Conservation (phyloP, 805 yeast genomes). For the Schwanniomyces polymorphus region DNA sequence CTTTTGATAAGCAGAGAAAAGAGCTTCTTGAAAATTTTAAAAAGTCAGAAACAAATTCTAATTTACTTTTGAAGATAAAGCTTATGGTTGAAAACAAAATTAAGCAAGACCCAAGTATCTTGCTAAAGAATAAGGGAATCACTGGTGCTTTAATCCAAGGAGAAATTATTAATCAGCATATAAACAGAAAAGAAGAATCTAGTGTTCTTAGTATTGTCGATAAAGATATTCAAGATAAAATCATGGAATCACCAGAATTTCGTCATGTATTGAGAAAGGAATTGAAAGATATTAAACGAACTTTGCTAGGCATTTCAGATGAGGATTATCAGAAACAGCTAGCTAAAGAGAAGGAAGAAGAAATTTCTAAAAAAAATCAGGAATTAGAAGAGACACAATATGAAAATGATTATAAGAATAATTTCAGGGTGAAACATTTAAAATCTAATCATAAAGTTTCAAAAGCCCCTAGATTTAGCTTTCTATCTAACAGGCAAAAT, state of each 20-base stretch:
- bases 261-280: constrained; percentile 30
- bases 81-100: constrained; percentile 47
- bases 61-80: constrained; percentile 37
- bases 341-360: constrained; percentile 17
- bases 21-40: constrained; percentile 44
- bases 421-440: constrained; percentile 25
- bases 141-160: constrained; percentile 55
- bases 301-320: constrained; percentile 34
- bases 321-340: constrained; percentile 36
- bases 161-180: constrained; percentile 36
- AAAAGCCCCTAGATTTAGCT: constrained; percentile 37
- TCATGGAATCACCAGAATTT: constrained; percentile 42
- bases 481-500: constrained; percentile 2
- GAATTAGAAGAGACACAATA: constrained; percentile 8
- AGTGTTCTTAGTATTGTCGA: constrained; percentile 41
- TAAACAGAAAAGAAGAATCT: constrained; percentile 11
- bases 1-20: constrained; percentile 47
- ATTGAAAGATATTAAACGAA: constrained; percentile 31
- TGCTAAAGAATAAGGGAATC: constrained; percentile 50
- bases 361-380: constrained; percentile 9
- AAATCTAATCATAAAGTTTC: constrained; percentile 21
- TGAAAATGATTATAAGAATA: constrained; percentile 23
- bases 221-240: constrained; percentile 43
- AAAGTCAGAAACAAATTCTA: constrained; percentile 39
- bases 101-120: constrained; percentile 46